Conservation (phyloP, 805 yeast species). For the Tetrapisispora taiwanensis region DNA sequence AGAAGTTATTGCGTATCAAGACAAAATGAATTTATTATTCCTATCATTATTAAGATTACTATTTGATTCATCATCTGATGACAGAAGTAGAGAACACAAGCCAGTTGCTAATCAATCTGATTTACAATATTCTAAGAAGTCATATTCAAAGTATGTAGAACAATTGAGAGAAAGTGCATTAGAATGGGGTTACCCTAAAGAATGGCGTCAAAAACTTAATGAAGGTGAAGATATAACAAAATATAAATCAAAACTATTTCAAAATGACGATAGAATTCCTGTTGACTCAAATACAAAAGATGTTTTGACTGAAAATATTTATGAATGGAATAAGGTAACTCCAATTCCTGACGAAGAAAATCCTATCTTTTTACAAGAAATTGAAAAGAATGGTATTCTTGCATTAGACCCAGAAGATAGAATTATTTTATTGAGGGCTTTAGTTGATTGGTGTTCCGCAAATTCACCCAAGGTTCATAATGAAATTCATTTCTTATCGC, state of each 20-base stretch:
- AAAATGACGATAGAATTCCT: conserved; percentile 6
- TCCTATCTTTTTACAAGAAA: conserved; percentile 14
- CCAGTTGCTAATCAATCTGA: conserved; percentile 10
- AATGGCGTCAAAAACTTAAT: conserved; percentile 12
- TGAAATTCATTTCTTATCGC: conserved; percentile 17
- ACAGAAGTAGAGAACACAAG: conserved; percentile 10
- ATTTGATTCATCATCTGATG: conserved; percentile 6
- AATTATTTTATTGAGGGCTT: conserved; percentile 9
- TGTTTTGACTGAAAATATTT: conserved; percentile 15
- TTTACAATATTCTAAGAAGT: conserved; percentile 8
- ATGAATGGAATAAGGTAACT: conserved; percentile 12
- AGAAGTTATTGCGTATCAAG: conserved; percentile 16
- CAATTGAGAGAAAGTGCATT: conserved; percentile 8
- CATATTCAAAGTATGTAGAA: conserved; percentile 7
- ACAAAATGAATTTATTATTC: conserved; percentile 18
- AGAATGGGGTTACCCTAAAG: conserved; percentile 23
- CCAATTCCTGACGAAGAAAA: conserved; percentile 15
- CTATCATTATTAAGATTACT: conserved; percentile 13
- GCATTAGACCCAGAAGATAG: conserved; percentile 14
- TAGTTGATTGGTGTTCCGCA: conserved; percentile 16
- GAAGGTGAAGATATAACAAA: conserved; percentile 3
- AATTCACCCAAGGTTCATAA: conserved; percentile 15
- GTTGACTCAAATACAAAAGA: conserved; percentile 15
- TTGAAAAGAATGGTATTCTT: conserved; percentile 14
- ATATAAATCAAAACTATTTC: conserved; percentile 12